Evolutionary conservation across 2,329 filamentous ascomycete genomes (phyloP), one percentile per base, ranked within the genome.

Genomic region (Apiospora kogelbergensis): DNA sequence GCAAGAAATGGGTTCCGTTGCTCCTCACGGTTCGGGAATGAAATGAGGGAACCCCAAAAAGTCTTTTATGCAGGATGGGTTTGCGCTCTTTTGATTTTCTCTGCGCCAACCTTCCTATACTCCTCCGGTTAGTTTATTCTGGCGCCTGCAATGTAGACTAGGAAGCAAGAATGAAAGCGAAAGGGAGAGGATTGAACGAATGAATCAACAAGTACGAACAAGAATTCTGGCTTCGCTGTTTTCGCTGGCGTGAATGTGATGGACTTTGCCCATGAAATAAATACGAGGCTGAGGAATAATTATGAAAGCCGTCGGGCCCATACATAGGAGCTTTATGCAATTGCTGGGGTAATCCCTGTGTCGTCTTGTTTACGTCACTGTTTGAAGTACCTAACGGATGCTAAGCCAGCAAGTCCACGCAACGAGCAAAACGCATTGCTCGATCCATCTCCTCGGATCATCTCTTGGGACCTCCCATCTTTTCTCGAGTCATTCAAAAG

Each of bases 71-170:
- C 72, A 73, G 74, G 76, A 73, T 75, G 75, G 75, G 75, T 74
- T 71, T 71, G 69, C 69, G 72, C 73, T 74, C 72, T 67, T 71
- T 72, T 72, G 71, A 68, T 72, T 69, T 69, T 69, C 70, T 71
- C 69, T 74, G 37, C 63, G 69, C 67, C 71, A 57, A 70, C 69
- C 70, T 72, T 69, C 69, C 71, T 67, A 46, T 70, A 71, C 70
- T 72, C 72, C 72, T 68, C 73, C 70, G 71, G 33, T 45, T 65
- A 37, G 68, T 70, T 73, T 67, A 72, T 73, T 71, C 67, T 71
- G 74, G 75, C 67, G 76, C 70, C 72, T 76, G 76, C 76, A 60
- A 76, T 78, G 77, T 78, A 78, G 76, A 79, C 72, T 78, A 78
- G 65, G 75, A 74, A 74, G 73, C 74, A 74, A 71, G 70, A 71